Conservation (phyloP, 169 alveolate species). For the Cystoisospora suis region DNA sequence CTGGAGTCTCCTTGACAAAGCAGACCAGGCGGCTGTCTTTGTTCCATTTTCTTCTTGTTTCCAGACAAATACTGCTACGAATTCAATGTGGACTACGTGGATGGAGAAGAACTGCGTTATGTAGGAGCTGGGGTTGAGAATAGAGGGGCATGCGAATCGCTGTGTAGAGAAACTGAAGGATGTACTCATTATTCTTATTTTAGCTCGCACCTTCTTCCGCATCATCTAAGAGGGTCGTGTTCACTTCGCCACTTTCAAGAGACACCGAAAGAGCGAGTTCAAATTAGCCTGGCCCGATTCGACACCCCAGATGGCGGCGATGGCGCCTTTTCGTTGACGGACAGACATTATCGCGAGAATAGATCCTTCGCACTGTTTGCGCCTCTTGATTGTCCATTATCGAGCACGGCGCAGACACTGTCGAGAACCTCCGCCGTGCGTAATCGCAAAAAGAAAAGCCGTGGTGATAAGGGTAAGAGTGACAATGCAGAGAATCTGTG, state of each 20-base stretch:
- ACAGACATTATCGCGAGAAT: background rate
- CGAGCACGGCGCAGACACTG: background rate
- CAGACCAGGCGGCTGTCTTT: background rate
- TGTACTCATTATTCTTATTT: constrained; percentile 18
- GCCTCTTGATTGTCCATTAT: background rate
- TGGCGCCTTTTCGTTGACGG: too few species aligned
- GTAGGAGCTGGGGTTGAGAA: background rate
- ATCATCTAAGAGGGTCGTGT: constrained; percentile 2
- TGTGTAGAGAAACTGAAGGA: background rate
- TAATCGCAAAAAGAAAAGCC: too few species aligned
- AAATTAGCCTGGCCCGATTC: too few species aligned
- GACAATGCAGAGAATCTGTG: background rate
- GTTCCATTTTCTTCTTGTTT: background rate
- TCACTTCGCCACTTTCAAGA: background rate
- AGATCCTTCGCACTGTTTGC: background rate
- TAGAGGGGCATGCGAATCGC: constrained; percentile 23
- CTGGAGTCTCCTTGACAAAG: too few species aligned
- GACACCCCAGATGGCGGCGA: background rate
- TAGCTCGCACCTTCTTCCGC: background rate
- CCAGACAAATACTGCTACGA: constrained; percentile 19
- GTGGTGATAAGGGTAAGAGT: too few species aligned
- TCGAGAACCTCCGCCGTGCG: background rate
- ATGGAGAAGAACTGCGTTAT: background rate
- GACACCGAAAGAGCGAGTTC: constrained; percentile 8
- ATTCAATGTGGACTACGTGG: constrained; percentile 28